Base-by-base conservation (phyloP, 257 asterid genomes). In the Eucommia ulmoides region DNA sequence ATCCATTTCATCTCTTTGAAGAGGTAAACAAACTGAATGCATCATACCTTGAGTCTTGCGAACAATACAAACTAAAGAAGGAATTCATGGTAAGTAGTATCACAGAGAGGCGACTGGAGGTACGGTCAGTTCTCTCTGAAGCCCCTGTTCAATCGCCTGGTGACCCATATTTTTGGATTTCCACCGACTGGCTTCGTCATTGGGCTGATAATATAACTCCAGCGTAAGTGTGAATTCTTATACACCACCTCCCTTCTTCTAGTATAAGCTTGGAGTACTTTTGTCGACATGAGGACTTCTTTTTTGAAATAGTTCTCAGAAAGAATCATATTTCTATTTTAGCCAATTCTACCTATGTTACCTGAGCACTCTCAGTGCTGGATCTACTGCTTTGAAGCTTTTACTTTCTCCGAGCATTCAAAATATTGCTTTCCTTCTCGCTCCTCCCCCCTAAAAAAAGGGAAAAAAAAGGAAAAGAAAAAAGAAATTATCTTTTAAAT, bases 101-200 rank as follows among this genome's bases (percentile, higher is more conserved):
- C 55, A 74, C 19, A 65, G 77, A 74, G 52, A 75, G 94, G 53
- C 76, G 94, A 48, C 79, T 72, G 61, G 98, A 89, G 79, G 94
- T 89, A 49, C 83, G 96, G 11, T 76, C 86, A 22, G 57, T 85
- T 65, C 93, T 89, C 63, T 64, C 92, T 65, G 77, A 74, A 68
- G 93, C 96, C 58, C 84, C 94, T 57, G 96, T 83, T 49, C 70
- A 48, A 54, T 74, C 86, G 41, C 75, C 65, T 29, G 92, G 71
- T 56, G 66, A 68, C 55, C 78, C 78, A 8, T 82, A 76, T 72
- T 80, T 71, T 70, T 89, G 96, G 96, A 69, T 89, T 63, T 76
- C 96, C 41, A 65, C 83, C 33, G 98, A 89, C 44, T 89, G 96
- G 96, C 93, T 89, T 66, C 96, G 94, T 52, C 98, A 74, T 44